Evolutionary conservation across 2,329 filamentous ascomycete species (phyloP), one percentile per base, ranked within the genome.

Genomic region (Alternaria arborescens): DNA sequence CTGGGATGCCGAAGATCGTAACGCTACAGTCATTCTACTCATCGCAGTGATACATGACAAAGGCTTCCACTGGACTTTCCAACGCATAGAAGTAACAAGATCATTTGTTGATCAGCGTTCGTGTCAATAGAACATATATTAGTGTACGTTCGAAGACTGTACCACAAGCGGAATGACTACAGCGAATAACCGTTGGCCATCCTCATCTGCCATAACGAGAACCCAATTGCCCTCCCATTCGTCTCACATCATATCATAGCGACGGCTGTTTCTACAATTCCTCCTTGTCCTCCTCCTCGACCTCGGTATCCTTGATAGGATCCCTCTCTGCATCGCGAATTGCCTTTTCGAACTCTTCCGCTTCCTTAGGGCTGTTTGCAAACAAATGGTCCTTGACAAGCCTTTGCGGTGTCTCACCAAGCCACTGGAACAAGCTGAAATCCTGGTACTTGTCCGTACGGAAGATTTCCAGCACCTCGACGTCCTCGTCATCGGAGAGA

Each of bases 401-500:
- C 60, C 86, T 82, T 80, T 85, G 83, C 1, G 90, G 90, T 8
- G 89, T 91, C 81, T 91, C 88, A 4, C 89, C 89, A 77, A 92
- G 82, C 90, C 90, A 92, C 79, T 92, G 88, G 78, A 91, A 91
- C 18, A 92, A 81, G 0, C 87, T 89, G 68, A 92, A 91, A 72
- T 92, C 89, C 64, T 88, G 82, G 73, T 93, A 93, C 74, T 88
- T 84, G 66, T 91, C 87, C 0, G 89, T 86, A 51, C 88, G 84
- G 79, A 94, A 91, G 16, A 94, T 88, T 78, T 94, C 91, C 11
- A 94, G 80, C 77, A 93, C 90, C 73, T 92, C 88, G 3, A 94
- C 78, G 18, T 90, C 86, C 75, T 93, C 90, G 50, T 91, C 87
- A n/a, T 90, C 88, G 41, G 81, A 83, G 5, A 92, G 87, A 69